Evolutionary conservation across 2,329 filamentous ascomycete species (phyloP).

Genomic region (Aureobasidium mangrovei): DNA sequence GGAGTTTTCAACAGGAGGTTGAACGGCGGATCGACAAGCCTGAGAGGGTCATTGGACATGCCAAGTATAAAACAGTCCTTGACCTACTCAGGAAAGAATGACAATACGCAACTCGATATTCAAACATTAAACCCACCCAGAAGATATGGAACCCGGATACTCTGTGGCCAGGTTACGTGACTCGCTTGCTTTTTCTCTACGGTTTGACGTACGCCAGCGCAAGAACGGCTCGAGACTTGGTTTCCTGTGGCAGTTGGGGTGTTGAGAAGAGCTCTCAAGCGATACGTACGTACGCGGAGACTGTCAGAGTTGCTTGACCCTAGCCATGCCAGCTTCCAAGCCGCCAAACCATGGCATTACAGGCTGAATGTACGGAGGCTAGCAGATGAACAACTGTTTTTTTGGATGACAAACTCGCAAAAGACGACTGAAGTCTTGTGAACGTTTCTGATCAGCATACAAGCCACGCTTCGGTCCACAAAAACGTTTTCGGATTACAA

Average conservation of each 20-base stretch:
- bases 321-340: not conserved
- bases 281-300: constrained; percentile 8
- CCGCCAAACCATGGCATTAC: not conserved
- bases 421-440: not conserved
- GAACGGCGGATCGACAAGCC: not conserved
- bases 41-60: not conserved
- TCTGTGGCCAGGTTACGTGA: not conserved
- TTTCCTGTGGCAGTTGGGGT: not conserved
- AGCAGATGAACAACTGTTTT: not conserved
- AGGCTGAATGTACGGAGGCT: not conserved
- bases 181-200: not conserved
- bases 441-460: not conserved
- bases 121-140: not conserved
- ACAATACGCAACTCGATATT: constrained; percentile 11
- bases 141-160: no score
- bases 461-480: not conserved
- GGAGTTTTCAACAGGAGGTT: not conserved
- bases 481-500: not conserved
- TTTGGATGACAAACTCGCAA: not conserved
- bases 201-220: not conserved
- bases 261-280: not conserved
- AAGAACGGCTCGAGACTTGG: not conserved
- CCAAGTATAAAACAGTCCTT: constrained; percentile 6
- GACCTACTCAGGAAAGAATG: not conserved
- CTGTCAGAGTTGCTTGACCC: not conserved